Evolutionary conservation across 139 green algal genomes (phyloP), one percentile per base, ranked within the genome.

Genomic region (Micractinium conductrix): DNA sequence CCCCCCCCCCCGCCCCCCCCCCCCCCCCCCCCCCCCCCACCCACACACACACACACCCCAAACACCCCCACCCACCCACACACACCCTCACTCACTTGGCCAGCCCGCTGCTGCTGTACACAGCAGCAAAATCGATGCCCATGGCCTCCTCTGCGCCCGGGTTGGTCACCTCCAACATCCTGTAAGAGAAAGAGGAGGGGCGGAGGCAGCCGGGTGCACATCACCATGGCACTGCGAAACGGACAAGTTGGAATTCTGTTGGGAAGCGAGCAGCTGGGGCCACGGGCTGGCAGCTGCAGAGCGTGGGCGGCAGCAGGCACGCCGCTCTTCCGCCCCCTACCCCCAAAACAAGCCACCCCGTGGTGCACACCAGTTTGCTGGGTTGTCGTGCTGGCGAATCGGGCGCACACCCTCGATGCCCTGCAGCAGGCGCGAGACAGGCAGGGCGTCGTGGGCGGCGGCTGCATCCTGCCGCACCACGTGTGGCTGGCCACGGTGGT

Each of bases 151-250:
- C 74, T 7, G 5, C 40, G 22, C 24, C 42, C 1, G 69, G 83
- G 48, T 35, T 88, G 71, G 45, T 86, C 48, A 88, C 79, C 38
- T 92, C 84, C 80, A 92, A 86, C 88, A 91, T 90, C 88, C 88
- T 89, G 85, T 48, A 81, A 38, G 74, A 58, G 38, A 0, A 1
- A 37, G 21, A 45, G 22, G 1, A n/a, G 0, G 35, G 12, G 19
- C 35, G 19, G 14, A 35, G 62, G 19, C 67, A 73, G 67, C 16
- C 14, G 35, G 17, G 6, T 10, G 33, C 24, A 38, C 30, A 42
- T 65, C 48, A 58, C 16, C 48, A 58, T 24, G 16, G 48, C 16
- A 16, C 48, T 58, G n/a, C n/a, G n/a, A n/a, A n/a, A n/a, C n/a
- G n/a, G n/a, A n/a, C 17, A 28, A 65, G 55, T 33, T 8, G 17